Percentiles rank a stretch among this genome's conserved stretches.
These are phyloP conservation scores for Neofusicoccum parvum DNA, from an alignment of 2,329 filamentous ascomycete species.

Conservation along the genomic window DNA sequence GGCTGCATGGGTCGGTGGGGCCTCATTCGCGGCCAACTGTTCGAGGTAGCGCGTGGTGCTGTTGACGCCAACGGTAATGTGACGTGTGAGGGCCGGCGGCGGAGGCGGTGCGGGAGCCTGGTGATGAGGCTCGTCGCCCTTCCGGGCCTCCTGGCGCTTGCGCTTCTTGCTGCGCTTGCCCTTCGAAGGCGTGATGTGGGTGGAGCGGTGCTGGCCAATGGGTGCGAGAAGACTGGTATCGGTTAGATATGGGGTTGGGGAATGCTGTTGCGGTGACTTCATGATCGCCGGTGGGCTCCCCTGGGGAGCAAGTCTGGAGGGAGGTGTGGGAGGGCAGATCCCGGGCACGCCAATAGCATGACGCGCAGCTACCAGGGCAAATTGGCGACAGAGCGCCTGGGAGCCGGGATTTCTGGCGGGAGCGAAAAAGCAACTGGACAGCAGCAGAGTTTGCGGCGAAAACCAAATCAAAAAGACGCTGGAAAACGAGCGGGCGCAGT, in stretches of 20 bases:
- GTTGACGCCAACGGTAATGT: conserved; percentile 67
- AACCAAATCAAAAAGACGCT: not conserved
- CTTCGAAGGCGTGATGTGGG: conserved; percentile 59
- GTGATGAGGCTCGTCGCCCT: conserved; percentile 16
- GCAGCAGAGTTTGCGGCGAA: not conserved
- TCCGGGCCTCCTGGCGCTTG: conserved; percentile 44
- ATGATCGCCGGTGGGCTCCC: conserved; percentile 5
- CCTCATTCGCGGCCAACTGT: conserved; percentile 28
- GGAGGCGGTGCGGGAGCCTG: conserved; percentile 39
- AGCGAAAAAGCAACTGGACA: conserved; percentile 2
- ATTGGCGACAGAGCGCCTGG: not conserved
- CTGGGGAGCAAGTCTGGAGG: conserved; percentile 7
- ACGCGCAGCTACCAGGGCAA: not conserved
- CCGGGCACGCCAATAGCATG: conserved; percentile 9
- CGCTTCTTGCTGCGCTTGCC: conserved; percentile 62
- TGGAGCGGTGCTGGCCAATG: conserved; percentile 62
- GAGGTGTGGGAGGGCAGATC: not conserved
- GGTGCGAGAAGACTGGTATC: conserved; percentile 61
- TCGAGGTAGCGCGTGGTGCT: conserved; percentile 64
- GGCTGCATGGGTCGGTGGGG: not conserved
- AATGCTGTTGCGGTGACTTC: conserved; percentile 18
- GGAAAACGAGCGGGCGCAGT: not conserved
- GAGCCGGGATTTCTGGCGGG: not conserved
- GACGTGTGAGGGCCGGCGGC: conserved; percentile 52
- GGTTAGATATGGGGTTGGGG: conserved; percentile 3